A percentile compares a stretch with the other conserved stretches of the same genome.
These are phyloP conservation scores for Effrenium voratum DNA, from an alignment of 73 alveolate genomes.

Conservation along the genomic window DNA sequence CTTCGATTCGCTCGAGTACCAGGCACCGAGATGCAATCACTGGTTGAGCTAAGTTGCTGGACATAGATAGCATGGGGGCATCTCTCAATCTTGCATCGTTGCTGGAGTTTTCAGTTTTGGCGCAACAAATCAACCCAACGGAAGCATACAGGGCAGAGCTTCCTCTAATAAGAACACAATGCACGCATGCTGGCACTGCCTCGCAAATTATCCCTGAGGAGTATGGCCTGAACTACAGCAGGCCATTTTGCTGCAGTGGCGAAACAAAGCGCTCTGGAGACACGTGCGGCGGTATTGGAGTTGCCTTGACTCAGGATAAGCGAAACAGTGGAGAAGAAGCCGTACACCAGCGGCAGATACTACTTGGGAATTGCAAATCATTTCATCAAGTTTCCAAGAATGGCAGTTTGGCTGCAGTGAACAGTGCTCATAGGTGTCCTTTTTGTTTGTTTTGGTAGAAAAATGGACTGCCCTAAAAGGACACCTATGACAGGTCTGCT, in stretches of 20 bases:
- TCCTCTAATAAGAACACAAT: neutral
- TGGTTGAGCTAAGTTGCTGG: no score
- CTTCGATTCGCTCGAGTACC: conserved; percentile 63
- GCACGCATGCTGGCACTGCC: no score
- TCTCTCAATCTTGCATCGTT: neutral
- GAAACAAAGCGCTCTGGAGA: neutral
- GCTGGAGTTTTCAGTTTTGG: neutral
- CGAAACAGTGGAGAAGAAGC: conserved; percentile 53
- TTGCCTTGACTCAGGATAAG: neutral
- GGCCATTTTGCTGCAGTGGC: neutral
- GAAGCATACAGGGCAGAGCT: neutral
- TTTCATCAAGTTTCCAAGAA: conserved; percentile 71
- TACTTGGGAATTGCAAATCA: conserved; percentile 72
- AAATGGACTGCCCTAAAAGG: conserved; percentile 35
- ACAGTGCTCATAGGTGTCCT: neutral
- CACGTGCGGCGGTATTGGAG: neutral
- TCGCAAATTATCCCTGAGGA: neutral
- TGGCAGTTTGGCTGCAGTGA: neutral
- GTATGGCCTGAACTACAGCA: conserved; percentile 53
- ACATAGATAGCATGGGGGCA: no score
- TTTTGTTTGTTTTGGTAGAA: neutral
- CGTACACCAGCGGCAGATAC: conserved; percentile 80
- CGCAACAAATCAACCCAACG: neutral
- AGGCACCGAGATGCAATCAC: neutral
- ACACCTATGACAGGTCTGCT: neutral